Percentiles rank a stretch among this genome's conserved stretches.
These are phyloP conservation scores for Rubus idaeus DNA, from an alignment of 306 rosid genomes.

Conservation along the genomic window DNA sequence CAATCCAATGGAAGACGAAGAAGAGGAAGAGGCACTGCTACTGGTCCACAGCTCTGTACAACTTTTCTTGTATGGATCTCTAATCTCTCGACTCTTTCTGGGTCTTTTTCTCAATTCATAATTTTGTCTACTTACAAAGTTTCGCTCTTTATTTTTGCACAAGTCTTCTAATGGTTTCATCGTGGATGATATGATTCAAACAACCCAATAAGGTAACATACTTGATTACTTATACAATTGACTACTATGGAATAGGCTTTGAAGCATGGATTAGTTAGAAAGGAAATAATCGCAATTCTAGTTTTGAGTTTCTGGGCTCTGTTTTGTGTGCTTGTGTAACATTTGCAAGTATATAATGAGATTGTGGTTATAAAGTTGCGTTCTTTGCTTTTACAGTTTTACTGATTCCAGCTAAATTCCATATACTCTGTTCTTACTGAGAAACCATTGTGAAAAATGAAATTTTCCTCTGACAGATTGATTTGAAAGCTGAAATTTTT, in stretches of 20 bases:
- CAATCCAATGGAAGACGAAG: background rate
- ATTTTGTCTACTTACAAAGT: background rate
- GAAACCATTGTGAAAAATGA: background rate
- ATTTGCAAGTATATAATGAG: background rate
- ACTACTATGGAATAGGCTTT: background rate
- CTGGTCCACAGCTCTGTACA: background rate
- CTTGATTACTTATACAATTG: background rate
- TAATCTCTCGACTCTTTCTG: background rate
- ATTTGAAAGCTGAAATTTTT: background rate
- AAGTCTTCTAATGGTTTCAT: background rate
- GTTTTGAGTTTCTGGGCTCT: background rate
- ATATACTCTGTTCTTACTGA: background rate
- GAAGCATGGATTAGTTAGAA: background rate
- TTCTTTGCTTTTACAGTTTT: background rate
- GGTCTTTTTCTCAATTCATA: background rate
- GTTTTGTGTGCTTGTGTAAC: background rate
- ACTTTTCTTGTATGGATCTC: no score
- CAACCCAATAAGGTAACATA: background rate
- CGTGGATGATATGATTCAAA: background rate
- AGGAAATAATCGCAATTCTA: no score
- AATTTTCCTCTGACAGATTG: background rate
- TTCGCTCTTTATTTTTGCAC: background rate
- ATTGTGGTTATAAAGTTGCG: background rate
- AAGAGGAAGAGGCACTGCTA: background rate
- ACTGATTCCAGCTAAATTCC: background rate